Evolutionary conservation across 2,329 filamentous ascomycete species (phyloP), one percentile per base, ranked within the genome.

Genomic region (Neofusicoccum umdonicola): DNA sequence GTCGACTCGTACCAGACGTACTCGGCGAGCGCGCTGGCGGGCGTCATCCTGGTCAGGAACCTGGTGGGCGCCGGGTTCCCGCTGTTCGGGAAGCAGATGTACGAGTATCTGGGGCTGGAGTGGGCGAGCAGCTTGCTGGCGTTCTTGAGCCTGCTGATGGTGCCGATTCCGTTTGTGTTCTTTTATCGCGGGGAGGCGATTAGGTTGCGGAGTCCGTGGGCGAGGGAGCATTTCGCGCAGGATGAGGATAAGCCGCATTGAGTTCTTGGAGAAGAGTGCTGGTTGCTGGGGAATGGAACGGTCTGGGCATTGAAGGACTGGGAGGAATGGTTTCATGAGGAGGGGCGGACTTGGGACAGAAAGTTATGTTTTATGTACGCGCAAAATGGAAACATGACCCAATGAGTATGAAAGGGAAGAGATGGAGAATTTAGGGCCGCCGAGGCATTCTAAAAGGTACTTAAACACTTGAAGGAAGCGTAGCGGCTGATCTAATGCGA

Each of bases 111-210:
- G 42, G 75, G 73, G 5, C 71, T 74, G 22, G 72, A 71, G 62
- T 80, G 76, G 77, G 78, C 76, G 1, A 73, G 73, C 3, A 77
- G 72, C 66, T 54, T 79, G 44, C 62, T 80, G 13, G 78, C 72
- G 0, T 79, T 80, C 50, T 57, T 80, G 22, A 74, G 75, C 9
- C 68, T 79, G 5, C 52, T 74, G 9, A 67, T 80, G 19, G 72
- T 77, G 2, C 75, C 76, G 3, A 75, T 78, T 27, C 78, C 77
- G 2, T 77, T 78, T 44, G 68, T 80, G 11, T 77, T 79, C 63
- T 79, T 77, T 58, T 74, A 72, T 44, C 72, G 69, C 64, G 76
- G 77, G 4, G 67, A 70, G 44, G 61, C 72, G 57, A 70, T 69
- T 31, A 27, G 68, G 52, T 6, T 42, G 62, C 62, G 58, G 62